A percentile compares a stretch with the other conserved stretches of the same genome.
These are phyloP conservation scores for Leucocoprinus sp. DNA, from an alignment of 768 basidiomycete species.

Conservation along the genomic window DNA sequence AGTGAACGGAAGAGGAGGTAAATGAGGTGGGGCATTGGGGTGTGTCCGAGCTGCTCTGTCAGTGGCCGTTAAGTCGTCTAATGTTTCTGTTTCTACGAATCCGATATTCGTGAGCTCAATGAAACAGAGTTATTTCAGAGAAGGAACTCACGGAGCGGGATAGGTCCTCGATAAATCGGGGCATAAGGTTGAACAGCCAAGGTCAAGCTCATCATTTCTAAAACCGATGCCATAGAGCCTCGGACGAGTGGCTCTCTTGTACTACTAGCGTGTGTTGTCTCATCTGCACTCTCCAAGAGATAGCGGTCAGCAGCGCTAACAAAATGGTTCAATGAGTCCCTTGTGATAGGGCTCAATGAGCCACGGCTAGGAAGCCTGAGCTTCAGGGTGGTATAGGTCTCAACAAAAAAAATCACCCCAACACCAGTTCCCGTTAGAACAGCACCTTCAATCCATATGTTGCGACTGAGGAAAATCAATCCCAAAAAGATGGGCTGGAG, in stretches of 20 bases:
- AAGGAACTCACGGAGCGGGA: constrained; percentile 55
- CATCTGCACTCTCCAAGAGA: constrained; percentile 41
- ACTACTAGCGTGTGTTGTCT: constrained; percentile 37
- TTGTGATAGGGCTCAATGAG: constrained; percentile 48
- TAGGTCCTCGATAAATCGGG: constrained; percentile 44
- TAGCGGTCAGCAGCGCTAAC: constrained; percentile 33
- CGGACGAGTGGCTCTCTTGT: constrained; percentile 38
- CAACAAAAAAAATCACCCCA: constrained; percentile 49
- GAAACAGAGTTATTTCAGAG: constrained; percentile 8
- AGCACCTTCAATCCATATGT: constrained; percentile 67
- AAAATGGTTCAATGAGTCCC: constrained; percentile 51
- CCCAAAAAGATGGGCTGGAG: constrained; percentile 73
- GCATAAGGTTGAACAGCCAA: constrained; percentile 65
- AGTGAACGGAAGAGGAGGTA: constrained; percentile 59
- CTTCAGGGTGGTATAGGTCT: constrained; percentile 46
- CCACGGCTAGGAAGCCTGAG: constrained; percentile 38
- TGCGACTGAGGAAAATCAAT: constrained; percentile 57
- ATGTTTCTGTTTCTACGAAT: constrained; percentile 56
- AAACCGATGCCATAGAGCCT: constrained; percentile 71
- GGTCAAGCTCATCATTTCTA: constrained; percentile 80
- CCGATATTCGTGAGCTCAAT: constrained; percentile 1
- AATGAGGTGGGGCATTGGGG: constrained; percentile 67
- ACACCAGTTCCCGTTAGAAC: constrained; percentile 50
- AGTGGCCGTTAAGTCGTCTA: constrained; percentile 77
- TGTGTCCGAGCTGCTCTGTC: constrained; percentile 72